Base-by-base conservation (phyloP, 2,329 filamentous ascomycete species). In the Trichoderma endophyticum region DNA sequence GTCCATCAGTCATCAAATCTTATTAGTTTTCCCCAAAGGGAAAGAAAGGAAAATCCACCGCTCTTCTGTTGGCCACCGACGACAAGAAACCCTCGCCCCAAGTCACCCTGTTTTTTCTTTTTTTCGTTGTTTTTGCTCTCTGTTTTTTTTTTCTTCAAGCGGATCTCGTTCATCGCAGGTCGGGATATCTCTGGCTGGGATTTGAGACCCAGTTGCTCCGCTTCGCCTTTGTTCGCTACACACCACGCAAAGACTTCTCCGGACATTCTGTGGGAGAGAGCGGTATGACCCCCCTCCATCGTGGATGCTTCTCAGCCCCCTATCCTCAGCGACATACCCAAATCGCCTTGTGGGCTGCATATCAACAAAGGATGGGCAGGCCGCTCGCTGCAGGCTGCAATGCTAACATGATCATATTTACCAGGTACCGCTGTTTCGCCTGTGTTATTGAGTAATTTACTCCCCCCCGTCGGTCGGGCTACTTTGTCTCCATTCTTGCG, bases 401-500 rank as follows among this genome's bases (percentile, higher is more conserved):
- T 59, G 63, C 70, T 71, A 65, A 71, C 39, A 54, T 59, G 43
- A 56, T 71, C 28, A 28, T 56, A 32, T 66, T 39, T 67, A 24
- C 62, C 39, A 71, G 63, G 70, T 26, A 57, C 62, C 62, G 57
- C 21, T 66, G 63, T 48, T 75, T 73, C 63, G 67, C 74, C 64
- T 72, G 65, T 75, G 72, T 71, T 70, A 63, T 73, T 57, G 72
- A 60, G 62, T 54, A 66, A 67, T 61, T 65, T 67, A 30, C 39
- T 70, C 36, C 57, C 56, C 64, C 66, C 67, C 67, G 36, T 70
- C 67, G 57, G 39, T 24, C 26, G 57, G 67, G 67, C 21, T 61
- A 9, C 34, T 61, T 61, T 15, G 67, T 36, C 57, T 54, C 67
- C 69, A 65, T 65, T 60, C 67, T 54, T 63, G 61, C 69, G 14